These are phyloP conservation scores for Nicotiana tomentosiformis DNA, from an alignment of 257 asterid genomes.

Conservation along the genomic window DNA sequence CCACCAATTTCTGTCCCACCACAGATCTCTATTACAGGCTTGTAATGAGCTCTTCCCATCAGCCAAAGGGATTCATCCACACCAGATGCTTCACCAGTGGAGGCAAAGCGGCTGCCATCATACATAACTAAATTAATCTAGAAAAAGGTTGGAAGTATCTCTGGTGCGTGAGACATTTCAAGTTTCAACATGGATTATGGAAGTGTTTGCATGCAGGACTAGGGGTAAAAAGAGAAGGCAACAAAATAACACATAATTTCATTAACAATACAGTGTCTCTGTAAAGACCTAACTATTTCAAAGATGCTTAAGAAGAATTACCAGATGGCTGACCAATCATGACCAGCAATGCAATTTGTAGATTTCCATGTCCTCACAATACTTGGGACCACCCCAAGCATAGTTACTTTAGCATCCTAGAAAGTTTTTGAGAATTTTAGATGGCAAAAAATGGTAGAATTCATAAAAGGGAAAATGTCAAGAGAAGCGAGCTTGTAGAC, in stretches of 20 bases:
- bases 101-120: constrained; percentile 70
- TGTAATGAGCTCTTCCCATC: constrained; percentile 88
- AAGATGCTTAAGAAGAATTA: constrained; percentile 30
- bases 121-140: constrained; percentile 14
- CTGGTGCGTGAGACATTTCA: neutral
- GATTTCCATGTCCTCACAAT: constrained; percentile 91
- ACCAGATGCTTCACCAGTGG: constrained; percentile 98
- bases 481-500: neutral
- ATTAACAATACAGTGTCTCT: neutral
- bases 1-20: constrained; percentile 99
- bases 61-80: constrained; percentile 97
- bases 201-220: neutral
- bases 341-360: constrained; percentile 49
- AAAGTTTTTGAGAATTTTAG: constrained; percentile 23
- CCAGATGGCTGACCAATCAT: constrained; percentile 96
- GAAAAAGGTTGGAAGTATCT: neutral
- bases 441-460: neutral
- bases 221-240: neutral
- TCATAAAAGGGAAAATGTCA: neutral
- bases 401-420: constrained; percentile 90
- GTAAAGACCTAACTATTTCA: neutral
- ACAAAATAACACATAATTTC: neutral
- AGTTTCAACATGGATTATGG: neutral
- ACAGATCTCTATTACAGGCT: constrained; percentile 92
- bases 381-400: constrained; percentile 97